Percentiles rank a stretch among this genome's conserved stretches.
Evolutionary conservation across 2,329 filamentous ascomycete genomes (phyloP).

Genomic region (Nigrospora sphaerica): DNA sequence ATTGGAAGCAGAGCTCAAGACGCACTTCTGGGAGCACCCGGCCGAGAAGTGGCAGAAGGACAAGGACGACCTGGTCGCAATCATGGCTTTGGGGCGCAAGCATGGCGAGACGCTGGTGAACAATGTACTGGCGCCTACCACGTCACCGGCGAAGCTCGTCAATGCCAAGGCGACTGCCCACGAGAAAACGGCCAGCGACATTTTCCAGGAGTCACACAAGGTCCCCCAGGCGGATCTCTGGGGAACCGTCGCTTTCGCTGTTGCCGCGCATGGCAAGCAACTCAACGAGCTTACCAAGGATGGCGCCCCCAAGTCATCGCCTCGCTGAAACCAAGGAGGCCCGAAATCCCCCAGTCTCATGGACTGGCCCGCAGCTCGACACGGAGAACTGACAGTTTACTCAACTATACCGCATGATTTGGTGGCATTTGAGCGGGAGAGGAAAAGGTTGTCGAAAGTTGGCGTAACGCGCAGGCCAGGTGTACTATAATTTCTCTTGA

Average conservation of each 20-base stretch:
- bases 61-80: slow-evolving; percentile 19
- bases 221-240: slow-evolving; percentile 13
- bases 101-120: slow-evolving; percentile 23
- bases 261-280: slow-evolving; percentile 15
- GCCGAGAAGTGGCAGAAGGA: slow-evolving; percentile 24
- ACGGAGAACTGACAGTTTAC: neutral
- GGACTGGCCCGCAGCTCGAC: neutral
- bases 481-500: no score
- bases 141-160: slow-evolving; percentile 7
- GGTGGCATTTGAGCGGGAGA: no score
- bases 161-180: slow-evolving; percentile 12
- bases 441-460: no score
- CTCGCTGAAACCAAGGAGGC: no score
- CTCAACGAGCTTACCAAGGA: slow-evolving; percentile 13
- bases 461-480: no score
- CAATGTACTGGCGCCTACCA: slow-evolving; percentile 12
- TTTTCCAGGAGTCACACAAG: slow-evolving; percentile 22
- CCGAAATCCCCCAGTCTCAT: neutral
- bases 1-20: neutral
- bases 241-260: slow-evolving; percentile 16
- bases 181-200: slow-evolving; percentile 16
- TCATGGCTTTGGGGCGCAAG: slow-evolving; percentile 22
- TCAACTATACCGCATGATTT: neutral
- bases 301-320: neutral
- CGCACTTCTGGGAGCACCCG: slow-evolving; percentile 7